Evolutionary conservation across 139 green algal genomes (phyloP).

Genomic region (Coelastrella sp.): DNA sequence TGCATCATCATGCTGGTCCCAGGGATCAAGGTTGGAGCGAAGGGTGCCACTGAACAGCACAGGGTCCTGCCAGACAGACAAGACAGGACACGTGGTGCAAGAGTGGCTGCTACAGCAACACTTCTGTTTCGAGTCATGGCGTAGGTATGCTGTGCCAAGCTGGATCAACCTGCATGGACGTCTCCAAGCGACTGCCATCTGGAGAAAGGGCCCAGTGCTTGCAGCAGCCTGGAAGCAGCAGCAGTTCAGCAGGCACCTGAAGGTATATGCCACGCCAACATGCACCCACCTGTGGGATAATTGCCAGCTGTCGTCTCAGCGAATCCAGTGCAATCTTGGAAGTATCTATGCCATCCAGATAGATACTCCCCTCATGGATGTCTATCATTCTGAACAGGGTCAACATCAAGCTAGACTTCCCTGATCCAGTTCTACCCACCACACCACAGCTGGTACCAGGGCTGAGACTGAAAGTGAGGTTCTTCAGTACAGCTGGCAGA

Average conservation of each 20-base stretch:
- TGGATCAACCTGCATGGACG: no score
- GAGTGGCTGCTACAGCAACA: no score
- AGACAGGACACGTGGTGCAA: background rate
- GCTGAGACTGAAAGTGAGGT: slow-evolving; percentile 73
- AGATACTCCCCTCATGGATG: slow-evolving; percentile 70
- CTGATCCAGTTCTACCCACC: slow-evolving; percentile 81
- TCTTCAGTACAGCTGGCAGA: slow-evolving; percentile 76
- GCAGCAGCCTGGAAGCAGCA: background rate
- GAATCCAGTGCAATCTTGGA: slow-evolving; percentile 73
- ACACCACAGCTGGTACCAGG: slow-evolving; percentile 71
- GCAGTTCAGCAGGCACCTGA: background rate
- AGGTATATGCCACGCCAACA: background rate
- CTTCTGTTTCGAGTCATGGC: no score
- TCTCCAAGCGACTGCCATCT: no score
- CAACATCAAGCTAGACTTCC: slow-evolving; percentile 86
- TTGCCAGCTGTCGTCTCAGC: slow-evolving; percentile 81
- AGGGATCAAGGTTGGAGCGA: slow-evolving; percentile 88
- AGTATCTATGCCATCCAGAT: slow-evolving; percentile 82
- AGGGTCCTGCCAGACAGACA: slow-evolving; percentile 26
- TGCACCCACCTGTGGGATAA: slow-evolving; percentile 77
- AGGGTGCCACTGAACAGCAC: slow-evolving; percentile 88
- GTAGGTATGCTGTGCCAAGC: no score
- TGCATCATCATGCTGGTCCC: slow-evolving; percentile 60
- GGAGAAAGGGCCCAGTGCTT: no score
- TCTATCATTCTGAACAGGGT: slow-evolving; percentile 88